Conservation (phyloP, 2,329 filamentous ascomycete genomes). For the Venturia asperata region DNA sequence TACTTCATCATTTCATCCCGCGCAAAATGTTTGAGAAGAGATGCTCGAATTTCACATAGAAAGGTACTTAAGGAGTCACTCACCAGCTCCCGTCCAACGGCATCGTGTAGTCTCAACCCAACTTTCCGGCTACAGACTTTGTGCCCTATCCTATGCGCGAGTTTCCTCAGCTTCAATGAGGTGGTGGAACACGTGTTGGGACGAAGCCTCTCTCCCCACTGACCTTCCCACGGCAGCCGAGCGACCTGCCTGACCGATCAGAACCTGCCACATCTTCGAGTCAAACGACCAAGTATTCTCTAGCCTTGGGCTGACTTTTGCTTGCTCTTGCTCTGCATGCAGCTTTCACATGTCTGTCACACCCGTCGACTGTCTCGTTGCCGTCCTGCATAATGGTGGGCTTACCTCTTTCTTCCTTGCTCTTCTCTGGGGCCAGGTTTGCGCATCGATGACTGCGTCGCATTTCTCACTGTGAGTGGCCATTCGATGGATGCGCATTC, state of each 20-base stretch:
- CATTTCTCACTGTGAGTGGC: not conserved
- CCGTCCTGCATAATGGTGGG: not conserved
- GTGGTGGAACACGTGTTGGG: constrained; percentile 2
- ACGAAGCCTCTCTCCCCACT: not conserved
- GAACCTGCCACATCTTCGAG: not conserved
- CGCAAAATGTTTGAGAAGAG: not conserved
- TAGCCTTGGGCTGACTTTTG: not conserved
- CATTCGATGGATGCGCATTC: not conserved
- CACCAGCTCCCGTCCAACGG: not conserved
- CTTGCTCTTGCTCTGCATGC: not conserved
- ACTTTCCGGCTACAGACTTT: not conserved
- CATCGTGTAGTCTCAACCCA: not conserved
- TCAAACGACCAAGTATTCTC: not conserved
- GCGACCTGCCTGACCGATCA: not conserved
- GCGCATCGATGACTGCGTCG: not conserved
- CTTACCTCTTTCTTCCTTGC: not conserved
- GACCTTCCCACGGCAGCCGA: not conserved
- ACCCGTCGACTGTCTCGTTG: not conserved
- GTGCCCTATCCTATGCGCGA: not conserved
- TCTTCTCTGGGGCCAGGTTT: not conserved
- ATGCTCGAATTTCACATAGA: not conserved
- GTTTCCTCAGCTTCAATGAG: not conserved
- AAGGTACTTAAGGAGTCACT: not conserved
- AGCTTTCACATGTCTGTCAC: not conserved
- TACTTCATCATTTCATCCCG: not conserved